These are phyloP conservation scores for Ogataea allantospora DNA, from an alignment of 805 yeast species.

Conservation along the genomic window DNA sequence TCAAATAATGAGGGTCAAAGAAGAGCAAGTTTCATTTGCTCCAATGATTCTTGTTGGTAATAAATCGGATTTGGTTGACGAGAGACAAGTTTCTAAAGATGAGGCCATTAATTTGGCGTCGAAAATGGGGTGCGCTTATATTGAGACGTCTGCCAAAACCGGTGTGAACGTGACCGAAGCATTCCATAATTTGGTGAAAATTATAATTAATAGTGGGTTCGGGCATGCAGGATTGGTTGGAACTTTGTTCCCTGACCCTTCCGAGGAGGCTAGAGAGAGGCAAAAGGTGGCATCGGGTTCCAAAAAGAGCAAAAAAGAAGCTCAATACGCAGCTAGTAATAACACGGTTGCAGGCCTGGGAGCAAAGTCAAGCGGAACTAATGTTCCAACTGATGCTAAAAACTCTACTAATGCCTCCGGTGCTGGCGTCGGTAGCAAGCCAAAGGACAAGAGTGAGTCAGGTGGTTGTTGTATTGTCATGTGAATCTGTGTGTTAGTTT, in stretches of 20 bases:
- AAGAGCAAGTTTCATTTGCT: conserved; percentile 55
- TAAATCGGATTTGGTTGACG: conserved; percentile 62
- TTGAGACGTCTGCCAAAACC: conserved; percentile 92
- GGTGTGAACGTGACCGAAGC: conserved; percentile 67
- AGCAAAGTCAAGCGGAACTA: conserved; percentile 1
- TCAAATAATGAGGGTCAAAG: conserved; percentile 44
- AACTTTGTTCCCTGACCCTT: conserved; percentile 28
- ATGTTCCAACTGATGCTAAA: conserved; percentile 2
- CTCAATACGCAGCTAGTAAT: conserved; percentile 5
- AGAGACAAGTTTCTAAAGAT: conserved; percentile 59
- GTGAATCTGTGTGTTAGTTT: conserved; percentile 15
- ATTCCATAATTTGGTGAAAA: conserved; percentile 36
- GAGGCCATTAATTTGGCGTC: conserved; percentile 66
- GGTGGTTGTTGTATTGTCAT: conserved; percentile 37
- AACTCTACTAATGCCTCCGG: conserved; percentile 9
- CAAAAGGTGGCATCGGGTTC: conserved; percentile 6
- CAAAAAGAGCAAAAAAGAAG: conserved; percentile 17
- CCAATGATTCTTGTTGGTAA: conserved; percentile 81
- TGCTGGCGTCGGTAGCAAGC: conserved; percentile 16
- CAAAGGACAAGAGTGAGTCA: conserved; percentile 15
- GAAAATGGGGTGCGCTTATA: conserved; percentile 66
- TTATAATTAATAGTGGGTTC: conserved; percentile 29
- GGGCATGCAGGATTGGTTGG: conserved; percentile 28
- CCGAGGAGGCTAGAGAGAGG: conserved; percentile 24
- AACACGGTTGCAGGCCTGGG: conserved; percentile 8